These are phyloP conservation scores for Pythium plurisporium DNA, from an alignment of 352 stramenopile genomes.

Conservation along the genomic window DNA sequence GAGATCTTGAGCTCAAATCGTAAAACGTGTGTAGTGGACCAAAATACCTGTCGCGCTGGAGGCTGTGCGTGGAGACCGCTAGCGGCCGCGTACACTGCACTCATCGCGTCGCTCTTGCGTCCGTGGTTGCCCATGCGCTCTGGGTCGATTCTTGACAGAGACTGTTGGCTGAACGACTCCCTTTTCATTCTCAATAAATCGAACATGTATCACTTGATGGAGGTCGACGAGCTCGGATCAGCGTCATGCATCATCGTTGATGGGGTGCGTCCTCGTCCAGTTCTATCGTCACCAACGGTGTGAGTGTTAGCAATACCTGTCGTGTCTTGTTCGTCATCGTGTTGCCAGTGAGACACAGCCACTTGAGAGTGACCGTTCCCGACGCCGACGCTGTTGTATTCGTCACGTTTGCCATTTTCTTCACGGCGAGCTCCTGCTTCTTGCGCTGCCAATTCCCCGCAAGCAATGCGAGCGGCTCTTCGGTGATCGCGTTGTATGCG, in stretches of 20 bases:
- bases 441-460: conserved; percentile 25
- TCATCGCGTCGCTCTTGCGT: conserved; percentile 16
- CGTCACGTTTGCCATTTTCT: not conserved
- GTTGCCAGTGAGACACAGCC: conserved; percentile 58
- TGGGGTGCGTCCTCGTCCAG: conserved; percentile 38
- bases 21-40: not conserved
- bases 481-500: conserved; percentile 66
- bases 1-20: not conserved
- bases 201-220: conserved; percentile 5
- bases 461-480: conserved; percentile 58
- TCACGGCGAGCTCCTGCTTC: not conserved
- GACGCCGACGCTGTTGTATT: not conserved
- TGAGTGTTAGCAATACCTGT: conserved; percentile 26
- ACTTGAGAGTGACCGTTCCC: conserved; percentile 26
- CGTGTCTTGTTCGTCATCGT: conserved; percentile 55
- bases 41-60: conserved; percentile 8
- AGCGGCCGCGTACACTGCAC: conserved; percentile 25
- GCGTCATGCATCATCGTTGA: not conserved
- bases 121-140: not conserved
- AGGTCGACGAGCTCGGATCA: conserved; percentile 1
- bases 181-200: not conserved
- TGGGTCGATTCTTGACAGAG: not conserved
- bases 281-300: conserved; percentile 34
- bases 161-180: not conserved
- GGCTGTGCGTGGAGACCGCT: conserved; percentile 20